A percentile compares a stretch with the other conserved stretches of the same genome.
These are phyloP conservation scores for Pseudocercospora pini-densiflorae DNA, from an alignment of 2,329 filamentous ascomycete genomes.

Conservation along the genomic window DNA sequence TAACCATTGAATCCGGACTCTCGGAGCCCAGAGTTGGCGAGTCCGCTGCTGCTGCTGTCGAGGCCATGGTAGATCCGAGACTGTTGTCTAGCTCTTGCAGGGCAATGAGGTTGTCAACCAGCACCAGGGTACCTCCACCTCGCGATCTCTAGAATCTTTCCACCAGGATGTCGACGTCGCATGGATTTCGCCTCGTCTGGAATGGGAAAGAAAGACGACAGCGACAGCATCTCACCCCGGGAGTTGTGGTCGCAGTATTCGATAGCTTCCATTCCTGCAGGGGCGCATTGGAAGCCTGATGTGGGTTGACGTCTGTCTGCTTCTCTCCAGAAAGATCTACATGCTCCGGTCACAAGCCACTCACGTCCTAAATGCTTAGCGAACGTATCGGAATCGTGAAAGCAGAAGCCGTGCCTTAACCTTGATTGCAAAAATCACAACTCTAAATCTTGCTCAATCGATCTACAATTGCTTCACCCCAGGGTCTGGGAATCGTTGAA, in stretches of 20 bases:
- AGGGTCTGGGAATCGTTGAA: neutral
- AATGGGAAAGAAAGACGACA: neutral
- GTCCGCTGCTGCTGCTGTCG: neutral
- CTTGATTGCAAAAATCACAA: neutral
- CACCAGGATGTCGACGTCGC: neutral
- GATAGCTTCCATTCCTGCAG: neutral
- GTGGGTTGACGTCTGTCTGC: slow-evolving; percentile 1
- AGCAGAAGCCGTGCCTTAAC: neutral
- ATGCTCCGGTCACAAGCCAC: slow-evolving; percentile 1
- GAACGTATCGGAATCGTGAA: neutral
- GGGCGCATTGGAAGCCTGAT: neutral
- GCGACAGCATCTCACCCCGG: neutral
- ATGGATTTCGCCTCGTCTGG: neutral
- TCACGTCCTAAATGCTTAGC: neutral
- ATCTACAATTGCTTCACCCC: neutral
- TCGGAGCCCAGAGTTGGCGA: slow-evolving; percentile 3
- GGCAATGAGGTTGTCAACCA: neutral
- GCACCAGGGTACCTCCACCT: neutral
- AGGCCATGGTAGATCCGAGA: neutral
- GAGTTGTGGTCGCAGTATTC: neutral
- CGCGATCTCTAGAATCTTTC: neutral
- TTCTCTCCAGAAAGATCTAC: neutral
- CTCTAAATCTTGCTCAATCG: neutral
- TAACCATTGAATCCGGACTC: neutral
- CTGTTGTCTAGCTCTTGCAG: neutral